These are phyloP conservation scores for Russula ochroleuca DNA, from an alignment of 768 basidiomycete species.

Conservation along the genomic window DNA sequence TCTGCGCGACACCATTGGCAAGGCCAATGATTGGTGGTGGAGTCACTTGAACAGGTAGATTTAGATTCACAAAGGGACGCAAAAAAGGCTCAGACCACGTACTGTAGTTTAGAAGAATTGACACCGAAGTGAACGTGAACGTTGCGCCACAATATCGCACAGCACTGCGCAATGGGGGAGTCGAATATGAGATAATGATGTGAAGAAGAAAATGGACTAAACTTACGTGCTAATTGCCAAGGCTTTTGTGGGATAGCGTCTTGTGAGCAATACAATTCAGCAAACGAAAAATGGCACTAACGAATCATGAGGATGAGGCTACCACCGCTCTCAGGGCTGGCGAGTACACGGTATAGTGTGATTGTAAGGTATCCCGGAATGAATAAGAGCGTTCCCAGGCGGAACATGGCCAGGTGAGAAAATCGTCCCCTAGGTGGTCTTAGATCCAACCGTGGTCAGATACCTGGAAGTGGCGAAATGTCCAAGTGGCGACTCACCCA, in stretches of 20 bases:
- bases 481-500: constrained; percentile 31
- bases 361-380: constrained; percentile 87
- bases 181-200: background rate
- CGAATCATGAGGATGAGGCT: constrained; percentile 80
- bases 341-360: constrained; percentile 66
- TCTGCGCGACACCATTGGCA: constrained; percentile 95
- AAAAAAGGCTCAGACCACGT: constrained; percentile 27
- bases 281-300: constrained; percentile 35
- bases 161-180: constrained; percentile 48
- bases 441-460: constrained; percentile 31
- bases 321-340: constrained; percentile 62
- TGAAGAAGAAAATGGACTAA: background rate
- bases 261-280: constrained; percentile 16
- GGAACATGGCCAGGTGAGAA: constrained; percentile 86
- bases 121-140: constrained; percentile 86
- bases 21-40: constrained; percentile 85
- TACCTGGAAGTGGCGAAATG: background rate
- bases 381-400: constrained; percentile 78
- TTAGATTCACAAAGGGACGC: constrained; percentile 2
- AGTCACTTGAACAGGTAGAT: constrained; percentile 56
- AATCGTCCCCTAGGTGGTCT: constrained; percentile 80
- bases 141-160: constrained; percentile 83
- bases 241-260: constrained; percentile 40
- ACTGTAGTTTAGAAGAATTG: constrained; percentile 86
- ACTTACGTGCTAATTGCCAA: constrained; percentile 79